A percentile compares a stretch with the other conserved stretches of the same genome.
These are phyloP conservation scores for Sherardia arvensis DNA, from an alignment of 257 asterid genomes.

Conservation along the genomic window DNA sequence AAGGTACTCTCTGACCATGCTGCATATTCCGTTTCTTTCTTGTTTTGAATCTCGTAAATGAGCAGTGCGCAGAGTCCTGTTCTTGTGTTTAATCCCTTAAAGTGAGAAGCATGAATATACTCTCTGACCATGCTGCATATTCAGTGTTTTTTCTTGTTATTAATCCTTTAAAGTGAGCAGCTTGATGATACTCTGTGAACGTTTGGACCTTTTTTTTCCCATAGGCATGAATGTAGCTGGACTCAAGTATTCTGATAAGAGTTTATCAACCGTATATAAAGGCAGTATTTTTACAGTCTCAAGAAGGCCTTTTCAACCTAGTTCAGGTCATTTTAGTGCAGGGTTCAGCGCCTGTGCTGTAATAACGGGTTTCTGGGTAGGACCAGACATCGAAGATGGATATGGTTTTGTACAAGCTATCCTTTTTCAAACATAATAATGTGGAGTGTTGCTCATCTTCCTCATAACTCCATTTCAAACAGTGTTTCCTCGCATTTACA, in stretches of 20 bases:
- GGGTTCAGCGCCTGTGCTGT: slow-evolving; percentile 15
- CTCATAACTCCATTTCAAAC: not conserved
- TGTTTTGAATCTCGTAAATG: no score
- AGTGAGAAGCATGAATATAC: not conserved
- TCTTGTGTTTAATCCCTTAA: not conserved
- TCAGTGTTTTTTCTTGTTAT: no score
- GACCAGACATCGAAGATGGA: slow-evolving; percentile 74
- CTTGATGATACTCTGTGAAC: not conserved
- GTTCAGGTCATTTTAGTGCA: slow-evolving; percentile 18
- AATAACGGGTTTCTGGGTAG: slow-evolving; percentile 65
- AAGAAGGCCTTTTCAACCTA: slow-evolving; percentile 20
- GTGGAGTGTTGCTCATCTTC: not conserved
- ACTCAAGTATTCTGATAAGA: slow-evolving; percentile 17
- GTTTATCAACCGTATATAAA: slow-evolving; percentile 17
- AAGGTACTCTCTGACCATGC: not conserved
- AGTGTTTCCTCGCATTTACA: not conserved
- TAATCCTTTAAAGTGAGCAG: no score
- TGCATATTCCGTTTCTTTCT: no score
- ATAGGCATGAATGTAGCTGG: slow-evolving; percentile 3
- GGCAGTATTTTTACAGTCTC: slow-evolving; percentile 14
- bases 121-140: no score
- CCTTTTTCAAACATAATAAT: slow-evolving; percentile 21
- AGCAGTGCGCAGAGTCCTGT: not conserved
- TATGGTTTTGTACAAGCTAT: slow-evolving; percentile 71
- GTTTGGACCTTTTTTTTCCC: not conserved